phyloP scores from a whole-genome alignment of 257 asterid species.

The Rhazya stricta region DNA sequence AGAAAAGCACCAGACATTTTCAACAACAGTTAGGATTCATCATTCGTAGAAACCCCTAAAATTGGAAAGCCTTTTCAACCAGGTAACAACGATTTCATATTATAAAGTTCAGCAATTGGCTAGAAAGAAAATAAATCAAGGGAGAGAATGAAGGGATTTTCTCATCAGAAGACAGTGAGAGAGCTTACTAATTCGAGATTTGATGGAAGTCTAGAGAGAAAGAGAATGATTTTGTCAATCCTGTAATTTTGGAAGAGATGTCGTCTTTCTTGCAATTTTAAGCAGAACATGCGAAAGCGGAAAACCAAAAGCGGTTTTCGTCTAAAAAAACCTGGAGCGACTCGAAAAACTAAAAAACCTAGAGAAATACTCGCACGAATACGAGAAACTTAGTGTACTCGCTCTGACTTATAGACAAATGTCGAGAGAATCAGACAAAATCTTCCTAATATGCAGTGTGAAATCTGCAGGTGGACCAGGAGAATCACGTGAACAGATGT shows the following conservation, averaged over 20 bases:
- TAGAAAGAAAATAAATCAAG: too few species aligned
- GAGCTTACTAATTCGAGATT: conserved; percentile 28
- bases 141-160: too few species aligned
- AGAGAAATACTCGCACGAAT: conserved; percentile 4
- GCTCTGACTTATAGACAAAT: conserved; percentile 16
- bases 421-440: conserved; percentile 5
- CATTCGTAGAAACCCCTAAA: neutral
- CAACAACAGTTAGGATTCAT: neutral
- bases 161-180: too few species aligned
- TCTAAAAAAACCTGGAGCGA: neutral
- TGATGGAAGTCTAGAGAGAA: conserved; percentile 13
- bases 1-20: neutral
- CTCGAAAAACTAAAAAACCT: neutral
- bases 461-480: neutral
- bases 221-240: conserved; percentile 16
- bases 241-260: too few species aligned
- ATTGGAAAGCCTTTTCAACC: conserved; percentile 7
- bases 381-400: neutral
- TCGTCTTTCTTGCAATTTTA: conserved; percentile 14
- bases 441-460: too few species aligned
- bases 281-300: too few species aligned
- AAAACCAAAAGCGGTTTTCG: conserved; percentile 1
- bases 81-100: conserved; percentile 18
- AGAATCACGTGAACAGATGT: neutral
- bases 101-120: too few species aligned